These are phyloP conservation scores for Zygnema circumcarinatum DNA, from an alignment of 139 green algal species.

Conservation along the genomic window DNA sequence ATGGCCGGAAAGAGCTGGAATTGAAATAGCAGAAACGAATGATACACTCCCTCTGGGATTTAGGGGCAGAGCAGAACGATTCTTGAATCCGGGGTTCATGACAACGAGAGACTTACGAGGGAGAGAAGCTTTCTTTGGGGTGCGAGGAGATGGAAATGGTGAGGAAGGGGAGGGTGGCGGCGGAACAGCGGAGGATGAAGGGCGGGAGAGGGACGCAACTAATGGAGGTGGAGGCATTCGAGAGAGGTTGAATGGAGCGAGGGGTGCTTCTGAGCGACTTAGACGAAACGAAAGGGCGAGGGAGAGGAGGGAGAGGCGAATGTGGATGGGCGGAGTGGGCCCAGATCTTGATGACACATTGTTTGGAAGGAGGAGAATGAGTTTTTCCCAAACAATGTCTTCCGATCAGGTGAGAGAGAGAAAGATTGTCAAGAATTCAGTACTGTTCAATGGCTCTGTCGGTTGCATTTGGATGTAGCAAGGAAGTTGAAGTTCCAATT, in stretches of 20 bases:
- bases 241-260: too few relatives aligned
- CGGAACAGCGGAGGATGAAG: not conserved
- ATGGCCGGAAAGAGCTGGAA: not conserved
- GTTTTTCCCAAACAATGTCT: conserved; percentile 1
- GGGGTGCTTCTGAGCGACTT: not conserved
- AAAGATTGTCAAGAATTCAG: not conserved
- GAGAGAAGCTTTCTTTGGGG: not conserved
- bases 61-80: not conserved
- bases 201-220: not conserved
- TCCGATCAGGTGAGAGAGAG: not conserved
- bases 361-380: not conserved
- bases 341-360: not conserved
- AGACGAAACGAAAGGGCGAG: not conserved
- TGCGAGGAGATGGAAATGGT: not conserved
- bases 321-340: conserved; percentile 2
- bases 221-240: not conserved
- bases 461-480: too few relatives aligned
- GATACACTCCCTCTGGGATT: not conserved
- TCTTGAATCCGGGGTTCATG: not conserved
- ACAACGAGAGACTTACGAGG: not conserved
- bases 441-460: not conserved
- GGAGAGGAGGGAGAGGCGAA: not conserved
- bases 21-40: not conserved
- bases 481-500: too few relatives aligned
- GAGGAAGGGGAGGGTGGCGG: not conserved